These are phyloP conservation scores for Rhodotorula sphaerocarpa DNA, from an alignment of 768 basidiomycete species.

Conservation along the genomic window DNA sequence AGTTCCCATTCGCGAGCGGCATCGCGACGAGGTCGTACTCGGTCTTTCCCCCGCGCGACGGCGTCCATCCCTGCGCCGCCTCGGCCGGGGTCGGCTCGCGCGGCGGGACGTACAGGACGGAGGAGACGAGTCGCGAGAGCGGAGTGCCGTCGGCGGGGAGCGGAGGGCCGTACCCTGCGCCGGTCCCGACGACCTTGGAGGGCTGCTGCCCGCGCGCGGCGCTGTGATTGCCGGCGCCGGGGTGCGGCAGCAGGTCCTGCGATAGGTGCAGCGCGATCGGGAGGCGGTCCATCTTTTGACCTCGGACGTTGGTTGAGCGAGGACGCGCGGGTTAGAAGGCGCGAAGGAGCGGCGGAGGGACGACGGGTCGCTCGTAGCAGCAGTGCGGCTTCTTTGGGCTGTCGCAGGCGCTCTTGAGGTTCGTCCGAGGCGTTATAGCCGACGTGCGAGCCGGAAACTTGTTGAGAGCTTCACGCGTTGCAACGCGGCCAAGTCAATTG, in stretches of 20 bases:
- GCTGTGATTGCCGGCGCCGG: slow-evolving; percentile 13
- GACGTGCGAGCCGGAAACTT: too few relatives aligned
- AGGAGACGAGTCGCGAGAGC: slow-evolving; percentile 27
- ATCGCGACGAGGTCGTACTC: slow-evolving; percentile 70
- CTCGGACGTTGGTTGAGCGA: too few relatives aligned
- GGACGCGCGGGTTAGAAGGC: not conserved
- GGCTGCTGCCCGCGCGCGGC: not conserved
- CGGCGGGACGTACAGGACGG: slow-evolving; percentile 25
- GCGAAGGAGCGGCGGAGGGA: not conserved
- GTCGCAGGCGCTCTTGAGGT: too few relatives aligned
- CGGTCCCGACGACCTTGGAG: slow-evolving; percentile 39
- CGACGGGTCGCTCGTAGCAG: not conserved
- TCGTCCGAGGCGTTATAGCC: too few relatives aligned
- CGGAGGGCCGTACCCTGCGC: slow-evolving; percentile 32
- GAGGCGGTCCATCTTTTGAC: slow-evolving; percentile 32
- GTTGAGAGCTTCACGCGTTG: too few relatives aligned
- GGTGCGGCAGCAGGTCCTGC: slow-evolving; percentile 29
- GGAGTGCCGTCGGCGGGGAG: slow-evolving; percentile 28
- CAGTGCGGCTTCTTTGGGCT: not conserved
- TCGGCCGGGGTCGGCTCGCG: slow-evolving; percentile 29
- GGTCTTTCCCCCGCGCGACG: slow-evolving; percentile 42
- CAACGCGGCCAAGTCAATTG: too few relatives aligned
- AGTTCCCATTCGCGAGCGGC: slow-evolving; percentile 79
- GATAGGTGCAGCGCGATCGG: slow-evolving; percentile 38
- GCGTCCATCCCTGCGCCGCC: slow-evolving; percentile 25